Base-by-base conservation (phyloP, 352 stramenopile genomes). In the Phytophthora brassicae region DNA sequence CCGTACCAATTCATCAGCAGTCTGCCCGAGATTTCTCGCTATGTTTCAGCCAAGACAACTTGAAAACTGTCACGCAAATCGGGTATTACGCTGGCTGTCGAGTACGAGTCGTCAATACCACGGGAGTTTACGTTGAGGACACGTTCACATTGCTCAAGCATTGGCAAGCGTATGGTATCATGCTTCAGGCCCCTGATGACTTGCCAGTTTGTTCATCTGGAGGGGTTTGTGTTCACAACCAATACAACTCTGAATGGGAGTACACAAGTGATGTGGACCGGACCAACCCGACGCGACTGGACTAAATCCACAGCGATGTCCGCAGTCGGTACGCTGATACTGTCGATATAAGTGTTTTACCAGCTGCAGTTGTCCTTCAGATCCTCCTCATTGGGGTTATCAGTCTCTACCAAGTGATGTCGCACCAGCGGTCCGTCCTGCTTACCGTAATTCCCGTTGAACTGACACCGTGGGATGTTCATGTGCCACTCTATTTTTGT, bases 361-460 rank as follows among this genome's bases (percentile, higher is more conserved):
- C 43, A 9, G 43, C 13, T 33, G 24, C 7, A 13, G 43, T 49
- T 20, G 43, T 49, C 6, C 12, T 33, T 22, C 43, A 49, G 23
- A 49, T 49, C 14, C 43, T 49, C 3, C 36, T 64, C 16, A 64
- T 64, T 46, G 56, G 47, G 0, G 39, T 64, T 8, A 8, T 64
- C 7, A 58, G 56, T 58, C 56, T 58, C 0, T 57, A 64, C n/a
- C 56, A 61, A 61, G 55, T 62, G 33, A 56, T 62, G 43, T 62
- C 33, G 13, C 44, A 62, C 35, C 29, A 52, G 23, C 43, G 33
- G 2, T 61, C 43, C 4, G 43, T 61, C 23, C 13, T 62, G n/a
- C 24, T 56, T 4, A 49, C 26, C 26, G n/a, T n/a, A n/a, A n/a
- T n/a, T n/a, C n/a, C n/a, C n/a, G n/a, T n/a, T n/a, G n/a, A n/a